Percentiles rank a stretch among this genome's conserved stretches.
These are phyloP conservation scores for Aspergillus incahuasiensis DNA, from an alignment of 495 filamentous ascomycete species.

Conservation along the genomic window DNA sequence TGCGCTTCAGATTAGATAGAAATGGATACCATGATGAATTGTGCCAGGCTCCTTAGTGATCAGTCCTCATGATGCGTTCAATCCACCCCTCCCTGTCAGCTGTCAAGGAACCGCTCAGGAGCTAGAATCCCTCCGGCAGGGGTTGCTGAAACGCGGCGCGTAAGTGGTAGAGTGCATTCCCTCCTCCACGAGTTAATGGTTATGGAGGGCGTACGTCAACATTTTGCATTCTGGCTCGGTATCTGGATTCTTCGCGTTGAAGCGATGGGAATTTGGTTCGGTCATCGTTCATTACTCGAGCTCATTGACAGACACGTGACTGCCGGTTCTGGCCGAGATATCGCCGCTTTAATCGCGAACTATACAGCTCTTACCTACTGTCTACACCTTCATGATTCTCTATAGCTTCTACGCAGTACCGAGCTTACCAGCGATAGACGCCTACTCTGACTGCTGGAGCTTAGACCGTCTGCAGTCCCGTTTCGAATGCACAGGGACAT, in stretches of 20 bases:
- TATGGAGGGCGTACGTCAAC: neutral
- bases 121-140: neutral
- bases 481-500: neutral
- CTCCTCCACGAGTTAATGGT: neutral
- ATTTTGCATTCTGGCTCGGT: neutral
- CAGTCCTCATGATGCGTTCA: neutral
- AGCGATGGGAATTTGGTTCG: neutral
- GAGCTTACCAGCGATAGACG: no score
- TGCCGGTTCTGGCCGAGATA: neutral
- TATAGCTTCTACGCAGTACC: neutral
- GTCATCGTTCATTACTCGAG: neutral
- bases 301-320: neutral
- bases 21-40: neutral
- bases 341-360: neutral
- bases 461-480: neutral
- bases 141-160: slow-evolving; percentile 22
- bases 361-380: no score
- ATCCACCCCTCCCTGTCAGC: neutral
- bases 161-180: slow-evolving; percentile 12
- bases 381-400: neutral
- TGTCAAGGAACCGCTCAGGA: neutral
- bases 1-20: neutral
- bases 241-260: neutral
- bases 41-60: neutral
- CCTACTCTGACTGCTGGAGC: neutral